These are phyloP conservation scores for Neoarthrinium moseri DNA, from an alignment of 2,329 filamentous ascomycete genomes.

Conservation along the genomic window DNA sequence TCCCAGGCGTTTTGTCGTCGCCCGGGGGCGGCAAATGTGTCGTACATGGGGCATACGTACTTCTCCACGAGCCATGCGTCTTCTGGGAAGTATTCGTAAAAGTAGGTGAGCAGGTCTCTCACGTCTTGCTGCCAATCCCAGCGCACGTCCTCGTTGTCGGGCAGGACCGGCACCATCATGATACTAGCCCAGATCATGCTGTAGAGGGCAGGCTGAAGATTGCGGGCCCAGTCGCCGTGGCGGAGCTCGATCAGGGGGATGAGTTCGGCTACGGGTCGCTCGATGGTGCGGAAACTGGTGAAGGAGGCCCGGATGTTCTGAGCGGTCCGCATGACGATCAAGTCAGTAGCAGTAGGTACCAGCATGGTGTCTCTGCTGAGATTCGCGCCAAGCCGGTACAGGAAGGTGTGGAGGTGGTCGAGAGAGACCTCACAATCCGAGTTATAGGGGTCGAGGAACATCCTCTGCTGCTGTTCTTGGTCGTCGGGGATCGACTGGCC, in stretches of 20 bases:
- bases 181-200: slow-evolving; percentile 71
- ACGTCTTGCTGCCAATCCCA: slow-evolving; percentile 61
- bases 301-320: slow-evolving; percentile 79
- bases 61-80: slow-evolving; percentile 71
- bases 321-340: slow-evolving; percentile 72
- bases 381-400: slow-evolving; percentile 50
- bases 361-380: slow-evolving; percentile 52
- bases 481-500: slow-evolving; percentile 36
- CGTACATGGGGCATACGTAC: slow-evolving; percentile 64
- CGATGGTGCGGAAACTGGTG: slow-evolving; percentile 42
- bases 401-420: slow-evolving; percentile 54
- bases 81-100: slow-evolving; percentile 65
- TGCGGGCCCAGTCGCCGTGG: slow-evolving; percentile 54
- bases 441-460: slow-evolving; percentile 84
- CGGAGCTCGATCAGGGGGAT: slow-evolving; percentile 34
- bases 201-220: slow-evolving; percentile 63
- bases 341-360: slow-evolving; percentile 59
- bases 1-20: slow-evolving; percentile 31
- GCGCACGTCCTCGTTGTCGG: slow-evolving; percentile 35
- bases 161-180: slow-evolving; percentile 46
- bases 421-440: slow-evolving; percentile 65
- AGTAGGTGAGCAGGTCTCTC: slow-evolving; percentile 62
- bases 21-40: slow-evolving; percentile 34
- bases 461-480: slow-evolving; percentile 48
- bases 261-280: slow-evolving; percentile 35